Percentiles rank a stretch among this genome's conserved stretches.
Evolutionary conservation across 306 rosid genomes (phyloP).

Genomic region (Prunus dulcis): DNA sequence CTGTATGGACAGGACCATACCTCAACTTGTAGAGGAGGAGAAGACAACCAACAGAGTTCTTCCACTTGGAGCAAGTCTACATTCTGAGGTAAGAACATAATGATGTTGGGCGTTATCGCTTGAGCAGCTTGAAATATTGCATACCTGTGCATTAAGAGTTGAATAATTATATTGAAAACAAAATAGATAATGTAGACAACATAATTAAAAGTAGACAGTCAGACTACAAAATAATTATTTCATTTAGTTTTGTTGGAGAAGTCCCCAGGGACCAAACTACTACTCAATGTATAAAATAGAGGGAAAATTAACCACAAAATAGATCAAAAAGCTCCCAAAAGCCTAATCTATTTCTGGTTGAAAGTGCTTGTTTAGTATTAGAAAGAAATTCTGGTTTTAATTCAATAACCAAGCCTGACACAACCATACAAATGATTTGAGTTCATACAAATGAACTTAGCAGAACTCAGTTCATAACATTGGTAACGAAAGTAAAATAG

Average conservation of each 20-base stretch:
- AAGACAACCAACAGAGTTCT: constrained; percentile 36
- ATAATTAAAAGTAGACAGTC: background rate
- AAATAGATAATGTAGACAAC: background rate
- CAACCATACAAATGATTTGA: no score
- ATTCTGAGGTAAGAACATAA: constrained; percentile 35
- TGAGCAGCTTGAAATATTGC: constrained; percentile 35
- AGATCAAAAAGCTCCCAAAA: no score
- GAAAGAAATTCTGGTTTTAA: no score
- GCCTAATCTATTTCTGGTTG: no score
- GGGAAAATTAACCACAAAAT: background rate
- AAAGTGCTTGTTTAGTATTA: no score
- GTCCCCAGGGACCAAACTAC: background rate
- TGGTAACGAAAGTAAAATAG: no score
- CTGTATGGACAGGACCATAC: constrained; percentile 3
- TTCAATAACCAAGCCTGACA: no score
- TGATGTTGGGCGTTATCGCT: constrained; percentile 30
- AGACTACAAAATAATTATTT: background rate
- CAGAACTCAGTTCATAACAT: no score
- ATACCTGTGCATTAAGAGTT: constrained; percentile 12
- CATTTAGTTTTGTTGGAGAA: background rate
- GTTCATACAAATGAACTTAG: no score
- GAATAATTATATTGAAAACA: background rate
- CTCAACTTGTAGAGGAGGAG: constrained; percentile 39
- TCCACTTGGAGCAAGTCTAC: constrained; percentile 30
- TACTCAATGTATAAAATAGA: background rate